Base-by-base conservation (phyloP, 768 basidiomycete genomes). In the Lactifluus volemus region DNA sequence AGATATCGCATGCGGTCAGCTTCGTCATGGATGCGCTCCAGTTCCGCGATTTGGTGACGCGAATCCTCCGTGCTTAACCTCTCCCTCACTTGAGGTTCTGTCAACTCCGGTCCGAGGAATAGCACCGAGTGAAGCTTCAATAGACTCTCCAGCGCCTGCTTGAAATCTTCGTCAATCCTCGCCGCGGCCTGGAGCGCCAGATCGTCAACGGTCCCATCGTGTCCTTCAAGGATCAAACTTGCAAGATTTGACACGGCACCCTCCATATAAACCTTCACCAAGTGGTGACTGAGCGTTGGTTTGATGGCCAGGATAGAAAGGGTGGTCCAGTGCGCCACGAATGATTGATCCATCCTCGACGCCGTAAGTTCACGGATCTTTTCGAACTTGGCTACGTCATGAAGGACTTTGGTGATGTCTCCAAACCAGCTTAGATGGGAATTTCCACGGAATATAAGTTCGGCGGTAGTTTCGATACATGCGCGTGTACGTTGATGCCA, bases 401-500 rank as follows among this genome's bases (percentile, higher is more conserved):
- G 14, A n/a, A 63, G 61, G 2, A 48, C 10, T 41, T 50, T 57
- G 12, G 17, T 5, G 25, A 58, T 58, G 21, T 63, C 57, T 12
- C 44, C 56, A 38, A 63, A 55, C 60, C 60, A 61, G 19, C 21
- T 10, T 41, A 39, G 53, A 17, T 49, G n/a, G 7, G 38, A 47
- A 9, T 54, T 39, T 45, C 47, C 41, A 36, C 15, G 38, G 15
- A 44, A 39, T 15, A 53, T 36, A 30, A 58, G 56, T 17, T 34
- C 39, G 7, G 57, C 34, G 7, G 51, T 29, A 1, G 56, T 57
- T 11, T 53, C 45, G 17, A 53, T 15, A 32, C 56, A 58, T 9
- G 61, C 54, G 5, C 60, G 54, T 12, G 60, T 54, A 1, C 49
- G 60, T 29, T 47, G 50, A 36, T 53, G 60, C 14, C 54, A 54